Percentiles rank a stretch among this genome's conserved stretches.
These are phyloP conservation scores for Abrus precatorius DNA, from an alignment of 306 rosid species.

Conservation along the genomic window DNA sequence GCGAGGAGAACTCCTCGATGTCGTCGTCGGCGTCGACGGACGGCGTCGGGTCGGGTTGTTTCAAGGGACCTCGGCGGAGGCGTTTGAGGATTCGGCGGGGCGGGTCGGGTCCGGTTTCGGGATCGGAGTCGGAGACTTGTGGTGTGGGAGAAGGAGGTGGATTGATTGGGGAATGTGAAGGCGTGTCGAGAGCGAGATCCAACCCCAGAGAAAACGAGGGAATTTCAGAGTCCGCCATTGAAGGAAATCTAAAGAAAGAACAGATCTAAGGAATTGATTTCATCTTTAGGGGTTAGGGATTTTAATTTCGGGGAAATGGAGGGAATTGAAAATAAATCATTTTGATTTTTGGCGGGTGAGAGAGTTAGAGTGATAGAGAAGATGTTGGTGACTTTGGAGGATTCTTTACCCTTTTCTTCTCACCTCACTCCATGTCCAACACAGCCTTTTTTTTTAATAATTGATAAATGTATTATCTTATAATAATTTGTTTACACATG, in stretches of 20 bases:
- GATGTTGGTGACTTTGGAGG: neutral
- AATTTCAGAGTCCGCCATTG: slow-evolving; percentile 68
- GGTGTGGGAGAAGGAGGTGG: slow-evolving; percentile 8
- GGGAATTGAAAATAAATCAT: slow-evolving; percentile 46
- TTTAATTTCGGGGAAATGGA: slow-evolving; percentile 54
- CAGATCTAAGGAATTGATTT: neutral
- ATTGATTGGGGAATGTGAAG: slow-evolving; percentile 38
- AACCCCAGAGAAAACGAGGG: slow-evolving; percentile 90
- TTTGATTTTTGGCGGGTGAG: slow-evolving; percentile 55
- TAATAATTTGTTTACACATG: no score
- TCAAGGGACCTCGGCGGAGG: slow-evolving; percentile 68
- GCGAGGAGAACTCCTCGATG: slow-evolving; percentile 82
- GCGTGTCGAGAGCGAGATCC: slow-evolving; percentile 63
- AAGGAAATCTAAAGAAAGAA: neutral
- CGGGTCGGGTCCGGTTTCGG: slow-evolving; percentile 49
- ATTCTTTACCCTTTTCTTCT: no score
- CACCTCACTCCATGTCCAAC: no score
- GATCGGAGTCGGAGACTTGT: slow-evolving; percentile 49
- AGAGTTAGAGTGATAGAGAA: neutral
- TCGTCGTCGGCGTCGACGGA: slow-evolving; percentile 62
- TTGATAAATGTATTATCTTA: no score
- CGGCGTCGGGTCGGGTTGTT: neutral
- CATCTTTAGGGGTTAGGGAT: neutral
- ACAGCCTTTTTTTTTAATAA: no score
- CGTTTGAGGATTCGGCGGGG: slow-evolving; percentile 65